Percentiles rank a stretch among this genome's conserved stretches.
Evolutionary conservation across 2,329 filamentous ascomycete genomes (phyloP).

Genomic region (Apiospora kogelbergensis): DNA sequence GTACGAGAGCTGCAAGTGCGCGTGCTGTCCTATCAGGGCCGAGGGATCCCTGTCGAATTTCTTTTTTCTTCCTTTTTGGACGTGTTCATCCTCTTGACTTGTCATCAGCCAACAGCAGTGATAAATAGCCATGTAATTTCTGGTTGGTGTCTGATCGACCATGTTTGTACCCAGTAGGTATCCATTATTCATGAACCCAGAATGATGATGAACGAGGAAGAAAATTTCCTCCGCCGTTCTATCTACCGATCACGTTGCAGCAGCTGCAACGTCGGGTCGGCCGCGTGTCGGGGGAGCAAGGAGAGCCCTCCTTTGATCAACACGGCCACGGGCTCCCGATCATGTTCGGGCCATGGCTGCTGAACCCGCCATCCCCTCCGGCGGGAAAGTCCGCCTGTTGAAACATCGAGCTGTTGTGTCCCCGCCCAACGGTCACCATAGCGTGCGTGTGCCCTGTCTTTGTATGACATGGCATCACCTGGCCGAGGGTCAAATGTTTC

Average conservation of each 20-base stretch:
- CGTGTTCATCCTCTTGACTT: no score
- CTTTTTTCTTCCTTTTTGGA: neutral
- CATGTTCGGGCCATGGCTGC: neutral
- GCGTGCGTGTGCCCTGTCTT: neutral
- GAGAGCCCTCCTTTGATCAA: neutral
- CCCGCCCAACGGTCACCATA: neutral
- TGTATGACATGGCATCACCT: neutral
- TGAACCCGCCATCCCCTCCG: neutral
- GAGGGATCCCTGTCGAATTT: neutral
- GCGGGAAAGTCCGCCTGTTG: neutral
- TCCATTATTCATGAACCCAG: neutral
- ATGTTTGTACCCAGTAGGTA: no score
- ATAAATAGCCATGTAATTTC: neutral
- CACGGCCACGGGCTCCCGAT: neutral
- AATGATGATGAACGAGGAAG: neutral
- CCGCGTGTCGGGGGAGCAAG: neutral
- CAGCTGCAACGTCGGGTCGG: neutral
- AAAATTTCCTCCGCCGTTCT: neutral
- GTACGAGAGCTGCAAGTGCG: neutral
- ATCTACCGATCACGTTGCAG: neutral
- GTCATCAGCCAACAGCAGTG: neutral
- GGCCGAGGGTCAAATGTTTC: neutral
- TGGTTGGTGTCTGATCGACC: no score
- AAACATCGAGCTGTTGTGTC: neutral
- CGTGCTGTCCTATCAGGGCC: neutral